Percentiles rank a stretch among this genome's conserved stretches.
These are phyloP conservation scores for Phalaenopsis aphrodite DNA, from an alignment of 106 monocot genomes.

Conservation along the genomic window DNA sequence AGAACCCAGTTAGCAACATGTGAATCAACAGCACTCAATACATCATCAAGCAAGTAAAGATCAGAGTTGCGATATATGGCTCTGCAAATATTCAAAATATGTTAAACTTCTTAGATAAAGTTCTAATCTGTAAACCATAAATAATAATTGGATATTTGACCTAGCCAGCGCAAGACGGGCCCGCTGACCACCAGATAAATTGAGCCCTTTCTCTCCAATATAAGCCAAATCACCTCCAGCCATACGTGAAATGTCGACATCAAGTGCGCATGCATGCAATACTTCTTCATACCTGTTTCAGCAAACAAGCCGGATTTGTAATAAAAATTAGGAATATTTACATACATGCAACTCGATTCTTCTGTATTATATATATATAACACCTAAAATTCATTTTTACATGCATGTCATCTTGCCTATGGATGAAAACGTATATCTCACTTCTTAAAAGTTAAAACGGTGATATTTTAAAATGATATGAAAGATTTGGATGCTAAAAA, in stretches of 20 bases:
- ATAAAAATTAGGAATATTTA: neutral
- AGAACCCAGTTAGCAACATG: slow-evolving; percentile 91
- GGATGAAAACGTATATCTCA: too few relatives aligned
- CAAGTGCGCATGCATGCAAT: slow-evolving; percentile 77
- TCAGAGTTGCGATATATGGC: slow-evolving; percentile 78
- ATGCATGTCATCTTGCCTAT: too few relatives aligned
- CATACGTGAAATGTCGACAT: slow-evolving; percentile 87
- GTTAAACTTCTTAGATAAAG: neutral
- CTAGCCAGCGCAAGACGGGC: slow-evolving; percentile 85
- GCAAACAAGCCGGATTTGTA: neutral
- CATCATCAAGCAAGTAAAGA: slow-evolving; percentile 87
- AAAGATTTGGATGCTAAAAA: too few relatives aligned
- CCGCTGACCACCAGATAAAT: slow-evolving; percentile 96
- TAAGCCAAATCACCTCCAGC: slow-evolving; percentile 58
- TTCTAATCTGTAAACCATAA: neutral
- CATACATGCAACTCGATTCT: too few relatives aligned
- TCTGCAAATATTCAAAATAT: slow-evolving; percentile 36
- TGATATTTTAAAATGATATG: too few relatives aligned
- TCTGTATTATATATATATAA: too few relatives aligned
- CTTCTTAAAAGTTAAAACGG: too few relatives aligned
- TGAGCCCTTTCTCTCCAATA: slow-evolving; percentile 81
- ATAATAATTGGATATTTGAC: slow-evolving; percentile 24
- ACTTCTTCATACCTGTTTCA: slow-evolving; percentile 68
- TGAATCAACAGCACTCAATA: slow-evolving; percentile 95
- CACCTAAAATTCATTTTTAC: too few relatives aligned